Percentiles rank a stretch among this genome's conserved stretches.
These are phyloP conservation scores for Ulvella scutata DNA, from an alignment of 139 green algal species.

Conservation along the genomic window DNA sequence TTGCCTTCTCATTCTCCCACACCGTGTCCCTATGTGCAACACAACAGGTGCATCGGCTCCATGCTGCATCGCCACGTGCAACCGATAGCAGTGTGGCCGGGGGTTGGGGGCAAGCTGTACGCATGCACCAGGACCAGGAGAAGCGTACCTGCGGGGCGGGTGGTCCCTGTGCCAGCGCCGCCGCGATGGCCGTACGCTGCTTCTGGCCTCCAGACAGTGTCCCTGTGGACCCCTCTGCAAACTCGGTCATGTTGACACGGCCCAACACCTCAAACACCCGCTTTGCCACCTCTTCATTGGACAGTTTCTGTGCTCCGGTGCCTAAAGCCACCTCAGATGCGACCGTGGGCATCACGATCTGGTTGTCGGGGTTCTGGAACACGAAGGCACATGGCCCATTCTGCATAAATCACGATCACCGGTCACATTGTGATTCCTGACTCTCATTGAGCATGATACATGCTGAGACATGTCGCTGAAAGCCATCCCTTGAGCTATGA, in stretches of 20 bases:
- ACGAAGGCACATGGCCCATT: constrained; percentile 70
- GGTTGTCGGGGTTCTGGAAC: constrained; percentile 97
- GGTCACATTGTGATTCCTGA: too few relatives aligned
- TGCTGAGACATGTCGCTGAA: too few relatives aligned
- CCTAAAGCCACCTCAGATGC: constrained; percentile 91
- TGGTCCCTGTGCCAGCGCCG: constrained; percentile 25
- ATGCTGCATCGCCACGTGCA: neutral
- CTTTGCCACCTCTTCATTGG: constrained; percentile 20
- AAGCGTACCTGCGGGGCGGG: neutral
- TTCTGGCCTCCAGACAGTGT: constrained; percentile 93
- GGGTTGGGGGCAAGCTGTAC: neutral
- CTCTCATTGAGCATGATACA: too few relatives aligned
- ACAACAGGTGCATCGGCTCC: too few relatives aligned
- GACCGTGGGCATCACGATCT: constrained; percentile 82
- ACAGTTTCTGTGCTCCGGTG: constrained; percentile 41
- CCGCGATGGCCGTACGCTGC: constrained; percentile 91
- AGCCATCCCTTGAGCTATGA: too few relatives aligned
- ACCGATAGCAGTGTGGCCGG: neutral
- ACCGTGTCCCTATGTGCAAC: too few relatives aligned
- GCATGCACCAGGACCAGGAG: neutral
- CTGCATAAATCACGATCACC: constrained; percentile 11
- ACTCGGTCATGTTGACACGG: constrained; percentile 63
- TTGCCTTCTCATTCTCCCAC: too few relatives aligned
- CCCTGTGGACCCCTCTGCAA: constrained; percentile 44
- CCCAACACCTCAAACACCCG: constrained; percentile 45